These are phyloP conservation scores for Colletotrichum chrysophilum DNA, from an alignment of 2,329 filamentous ascomycete species.

Conservation along the genomic window DNA sequence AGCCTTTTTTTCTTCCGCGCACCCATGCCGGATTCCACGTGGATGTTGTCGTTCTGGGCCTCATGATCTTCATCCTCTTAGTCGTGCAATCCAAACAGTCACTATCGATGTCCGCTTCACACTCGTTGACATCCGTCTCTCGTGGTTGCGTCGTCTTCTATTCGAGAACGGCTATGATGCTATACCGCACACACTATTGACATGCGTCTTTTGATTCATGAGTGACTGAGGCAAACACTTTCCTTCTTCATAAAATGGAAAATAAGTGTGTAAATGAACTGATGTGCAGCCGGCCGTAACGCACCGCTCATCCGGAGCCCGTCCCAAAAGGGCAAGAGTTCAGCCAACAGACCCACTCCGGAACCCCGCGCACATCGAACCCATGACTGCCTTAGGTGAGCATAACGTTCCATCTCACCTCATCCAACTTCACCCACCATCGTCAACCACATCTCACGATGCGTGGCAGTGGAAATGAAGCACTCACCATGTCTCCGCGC, in stretches of 20 bases:
- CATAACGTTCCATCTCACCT: background rate
- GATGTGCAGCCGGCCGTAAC: background rate
- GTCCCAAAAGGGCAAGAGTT: slow-evolving; percentile 2
- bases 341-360: background rate
- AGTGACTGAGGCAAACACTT: background rate
- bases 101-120: background rate
- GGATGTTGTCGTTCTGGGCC: background rate
- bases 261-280: background rate
- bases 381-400: background rate
- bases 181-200: background rate
- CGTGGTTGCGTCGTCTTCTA: background rate
- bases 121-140: background rate
- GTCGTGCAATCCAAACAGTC: background rate
- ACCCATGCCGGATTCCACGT: background rate
- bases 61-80: background rate
- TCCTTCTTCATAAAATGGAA: background rate
- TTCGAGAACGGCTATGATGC: background rate
- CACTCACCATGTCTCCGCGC: background rate
- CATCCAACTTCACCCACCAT: background rate
- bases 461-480: background rate
- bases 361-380: background rate
- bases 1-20: background rate
- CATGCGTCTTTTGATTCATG: background rate
- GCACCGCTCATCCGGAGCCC: background rate
- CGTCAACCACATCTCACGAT: background rate